phyloP scores from a whole-genome alignment of 2,329 filamentous ascomycete genomes.

The Cryphonectria nitschkei region DNA sequence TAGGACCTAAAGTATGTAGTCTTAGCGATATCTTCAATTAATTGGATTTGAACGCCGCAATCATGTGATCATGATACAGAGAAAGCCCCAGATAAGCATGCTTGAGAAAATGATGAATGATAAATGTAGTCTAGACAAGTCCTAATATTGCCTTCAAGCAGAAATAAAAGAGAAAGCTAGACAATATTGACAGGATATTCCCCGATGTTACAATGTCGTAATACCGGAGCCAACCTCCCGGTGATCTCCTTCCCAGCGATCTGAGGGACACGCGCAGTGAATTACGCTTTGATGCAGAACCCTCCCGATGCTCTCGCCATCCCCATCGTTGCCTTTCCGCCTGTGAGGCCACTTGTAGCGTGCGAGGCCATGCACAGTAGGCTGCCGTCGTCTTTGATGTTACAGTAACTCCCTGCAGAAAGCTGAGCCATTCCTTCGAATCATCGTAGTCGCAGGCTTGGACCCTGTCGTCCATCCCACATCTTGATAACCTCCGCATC shows the following conservation, averaged over 20 bases:
- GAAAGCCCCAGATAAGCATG: neutral
- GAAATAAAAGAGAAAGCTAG: conserved; percentile 13
- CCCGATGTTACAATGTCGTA: conserved; percentile 22
- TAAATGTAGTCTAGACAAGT: neutral
- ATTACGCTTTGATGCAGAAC: conserved; percentile 8
- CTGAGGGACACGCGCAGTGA: neutral
- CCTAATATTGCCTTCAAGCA: neutral
- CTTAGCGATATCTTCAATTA: too few relatives aligned
- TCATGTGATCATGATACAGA: neutral
- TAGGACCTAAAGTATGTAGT: too few relatives aligned
- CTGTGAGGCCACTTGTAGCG: neutral
- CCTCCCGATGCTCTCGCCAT: conserved; percentile 3
- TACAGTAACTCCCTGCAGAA: neutral
- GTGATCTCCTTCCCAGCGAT: conserved; percentile 6
- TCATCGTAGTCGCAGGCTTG: neutral
- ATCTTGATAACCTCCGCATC: neutral
- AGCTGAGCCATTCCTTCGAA: neutral
- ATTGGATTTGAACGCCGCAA: neutral
- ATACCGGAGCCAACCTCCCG: conserved; percentile 7
- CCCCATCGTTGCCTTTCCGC: neutral
- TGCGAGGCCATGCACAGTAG: neutral
- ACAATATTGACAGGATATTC: conserved; percentile 22
- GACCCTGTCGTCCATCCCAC: neutral
- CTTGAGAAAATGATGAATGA: neutral
- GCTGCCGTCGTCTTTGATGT: conserved; percentile 10